These are phyloP conservation scores for Cenococcum geophilum DNA, from an alignment of 495 filamentous ascomycete genomes.

Conservation along the genomic window DNA sequence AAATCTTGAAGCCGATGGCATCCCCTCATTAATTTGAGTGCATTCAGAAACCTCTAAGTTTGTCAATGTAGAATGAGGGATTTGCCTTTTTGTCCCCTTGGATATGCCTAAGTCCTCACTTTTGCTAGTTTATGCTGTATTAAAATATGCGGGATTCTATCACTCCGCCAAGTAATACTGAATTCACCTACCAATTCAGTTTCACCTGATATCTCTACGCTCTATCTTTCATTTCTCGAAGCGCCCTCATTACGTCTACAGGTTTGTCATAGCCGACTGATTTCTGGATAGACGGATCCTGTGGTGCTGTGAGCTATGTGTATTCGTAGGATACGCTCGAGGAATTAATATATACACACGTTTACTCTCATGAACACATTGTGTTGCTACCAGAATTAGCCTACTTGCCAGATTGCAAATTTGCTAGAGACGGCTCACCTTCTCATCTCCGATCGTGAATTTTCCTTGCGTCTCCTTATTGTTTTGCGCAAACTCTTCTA, in stretches of 20 bases:
- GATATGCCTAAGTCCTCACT: too few species aligned
- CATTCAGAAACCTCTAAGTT: too few species aligned
- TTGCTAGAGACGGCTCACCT: conserved; percentile 51
- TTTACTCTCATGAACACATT: conserved; percentile 95
- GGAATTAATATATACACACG: conserved; percentile 45
- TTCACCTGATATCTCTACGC: background rate
- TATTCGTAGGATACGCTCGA: too few species aligned
- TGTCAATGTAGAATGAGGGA: too few species aligned
- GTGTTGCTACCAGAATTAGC: conserved; percentile 57
- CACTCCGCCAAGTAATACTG: too few species aligned
- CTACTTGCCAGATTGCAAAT: background rate
- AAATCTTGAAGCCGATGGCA: too few species aligned
- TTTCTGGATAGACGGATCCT: conserved; percentile 83
- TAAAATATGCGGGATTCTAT: too few species aligned
- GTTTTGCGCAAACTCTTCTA: conserved; percentile 67
- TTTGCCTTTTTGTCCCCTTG: too few species aligned
- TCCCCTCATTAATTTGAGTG: too few species aligned
- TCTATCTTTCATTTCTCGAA: conserved; percentile 88
- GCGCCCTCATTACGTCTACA: conserved; percentile 75
- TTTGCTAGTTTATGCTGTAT: too few species aligned
- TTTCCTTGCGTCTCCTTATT: conserved; percentile 89
- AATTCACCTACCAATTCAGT: background rate
- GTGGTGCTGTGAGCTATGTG: too few species aligned
- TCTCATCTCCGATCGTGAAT: conserved; percentile 96
- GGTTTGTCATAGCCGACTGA: conserved; percentile 76